Evolutionary conservation across 208 protist species (phyloP).

Genomic region (Trypanosoma vivax): DNA sequence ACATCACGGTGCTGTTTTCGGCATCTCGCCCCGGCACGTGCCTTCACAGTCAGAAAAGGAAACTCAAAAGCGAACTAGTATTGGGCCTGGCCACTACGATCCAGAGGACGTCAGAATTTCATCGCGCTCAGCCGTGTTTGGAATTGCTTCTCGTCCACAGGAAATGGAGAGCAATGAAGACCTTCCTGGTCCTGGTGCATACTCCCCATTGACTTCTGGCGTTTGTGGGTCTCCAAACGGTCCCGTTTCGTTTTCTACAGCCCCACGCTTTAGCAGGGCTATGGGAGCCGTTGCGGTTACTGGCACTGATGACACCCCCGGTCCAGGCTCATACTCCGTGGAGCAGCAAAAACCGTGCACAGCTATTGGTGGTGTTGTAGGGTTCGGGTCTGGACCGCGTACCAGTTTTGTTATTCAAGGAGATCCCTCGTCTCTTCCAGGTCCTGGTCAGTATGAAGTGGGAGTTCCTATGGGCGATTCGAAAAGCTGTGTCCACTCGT

Average conservation of each 20-base stretch:
- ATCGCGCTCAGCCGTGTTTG: constrained; percentile 7
- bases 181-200: constrained; percentile 41
- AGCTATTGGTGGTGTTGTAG: constrained; percentile 1
- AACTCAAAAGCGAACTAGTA: too few relatives aligned
- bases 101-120: neutral
- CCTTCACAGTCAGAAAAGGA: too few relatives aligned
- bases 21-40: too few relatives aligned
- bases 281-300: constrained; percentile 2
- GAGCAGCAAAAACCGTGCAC: neutral
- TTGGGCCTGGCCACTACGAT: constrained; percentile 8
- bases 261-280: constrained; percentile 8
- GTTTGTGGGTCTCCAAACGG: neutral
- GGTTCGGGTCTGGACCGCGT: constrained; percentile 25
- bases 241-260: constrained; percentile 16
- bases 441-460: constrained; percentile 18
- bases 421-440: constrained; percentile 11
- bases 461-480: constrained; percentile 7
- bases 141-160: constrained; percentile 4
- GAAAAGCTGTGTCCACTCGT: constrained; percentile 18
- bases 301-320: constrained; percentile 23
- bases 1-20: too few relatives aligned
- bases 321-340: constrained; percentile 36
- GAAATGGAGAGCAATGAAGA: neutral
- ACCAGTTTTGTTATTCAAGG: constrained; percentile 4
- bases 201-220: neutral